Evolutionary conservation across 495 filamentous ascomycete genomes (phyloP).

Genomic region (Aspergillus cristatus): DNA sequence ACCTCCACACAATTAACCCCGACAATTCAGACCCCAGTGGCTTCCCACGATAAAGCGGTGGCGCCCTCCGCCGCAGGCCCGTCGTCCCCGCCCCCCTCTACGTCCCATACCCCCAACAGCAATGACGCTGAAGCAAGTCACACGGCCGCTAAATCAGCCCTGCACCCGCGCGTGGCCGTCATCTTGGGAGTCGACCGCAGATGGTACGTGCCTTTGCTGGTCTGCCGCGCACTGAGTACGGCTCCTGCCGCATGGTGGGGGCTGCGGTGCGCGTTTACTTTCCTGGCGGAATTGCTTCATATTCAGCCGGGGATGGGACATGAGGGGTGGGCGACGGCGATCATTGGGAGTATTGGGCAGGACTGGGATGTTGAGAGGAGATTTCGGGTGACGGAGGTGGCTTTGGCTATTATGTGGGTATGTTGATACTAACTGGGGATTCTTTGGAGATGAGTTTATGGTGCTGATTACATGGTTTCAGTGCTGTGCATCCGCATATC

Average conservation of each 20-base stretch:
- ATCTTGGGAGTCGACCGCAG: constrained; percentile 52
- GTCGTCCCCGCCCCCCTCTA: constrained; percentile 27
- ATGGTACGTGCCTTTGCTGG: constrained; percentile 54
- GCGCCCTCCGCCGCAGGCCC: constrained; percentile 19
- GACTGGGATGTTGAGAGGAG: constrained; percentile 46
- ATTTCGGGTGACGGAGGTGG: constrained; percentile 65
- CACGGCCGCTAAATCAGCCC: constrained; percentile 19
- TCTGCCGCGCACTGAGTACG: constrained; percentile 52
- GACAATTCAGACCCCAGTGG: background rate
- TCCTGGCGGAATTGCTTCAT: constrained; percentile 46
- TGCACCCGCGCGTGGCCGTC: constrained; percentile 58
- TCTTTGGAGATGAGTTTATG: background rate
- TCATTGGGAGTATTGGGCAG: constrained; percentile 36
- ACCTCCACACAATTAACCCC: constrained; percentile 2
- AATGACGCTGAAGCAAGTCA: constrained; percentile 22
- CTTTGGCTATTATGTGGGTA: constrained; percentile 79
- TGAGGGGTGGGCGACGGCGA: constrained; percentile 37
- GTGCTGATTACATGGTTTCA: constrained; percentile 17
- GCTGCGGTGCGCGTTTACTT: constrained; percentile 50
- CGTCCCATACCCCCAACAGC: constrained; percentile 25
- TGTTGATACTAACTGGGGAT: constrained; percentile 29
- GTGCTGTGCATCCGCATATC: constrained; percentile 75
- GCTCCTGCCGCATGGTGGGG: constrained; percentile 54
- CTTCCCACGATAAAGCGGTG: constrained; percentile 22
- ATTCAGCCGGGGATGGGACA: constrained; percentile 38